These are phyloP conservation scores for Warburgia ugandensis DNA, from an alignment of 164 flowering plant genomes.

Conservation along the genomic window DNA sequence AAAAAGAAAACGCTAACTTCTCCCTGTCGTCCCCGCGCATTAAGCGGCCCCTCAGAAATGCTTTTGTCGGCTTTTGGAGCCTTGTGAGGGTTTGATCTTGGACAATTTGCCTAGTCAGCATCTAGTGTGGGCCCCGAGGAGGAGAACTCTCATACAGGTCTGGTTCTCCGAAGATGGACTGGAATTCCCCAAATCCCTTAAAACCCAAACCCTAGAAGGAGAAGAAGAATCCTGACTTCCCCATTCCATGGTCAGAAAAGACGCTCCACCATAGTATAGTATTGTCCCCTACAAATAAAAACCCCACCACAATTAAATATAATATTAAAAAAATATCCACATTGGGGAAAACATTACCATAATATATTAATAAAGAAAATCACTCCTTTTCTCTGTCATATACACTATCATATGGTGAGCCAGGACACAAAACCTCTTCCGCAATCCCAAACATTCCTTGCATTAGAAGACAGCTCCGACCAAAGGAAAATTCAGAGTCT, in stretches of 20 bases:
- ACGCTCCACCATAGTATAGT: background rate
- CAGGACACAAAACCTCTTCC: constrained; percentile 7
- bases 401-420: constrained; percentile 1
- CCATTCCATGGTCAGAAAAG: background rate
- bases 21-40: constrained; percentile 4
- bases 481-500: constrained; percentile 4
- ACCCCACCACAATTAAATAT: constrained; percentile 2
- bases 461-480: constrained; percentile 11
- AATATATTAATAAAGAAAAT: constrained; percentile 10
- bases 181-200: background rate
- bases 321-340: constrained; percentile 1
- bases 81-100: background rate
- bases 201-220: background rate
- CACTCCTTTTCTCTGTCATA: constrained; percentile 10
- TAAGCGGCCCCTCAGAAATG: constrained; percentile 11
- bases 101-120: background rate
- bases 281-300: background rate
- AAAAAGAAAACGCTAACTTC: constrained; percentile 6
- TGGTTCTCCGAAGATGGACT: background rate
- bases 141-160: background rate
- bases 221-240: background rate
- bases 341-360: background rate
- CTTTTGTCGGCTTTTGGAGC: constrained; percentile 22
- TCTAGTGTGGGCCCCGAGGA: background rate
- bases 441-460: constrained; percentile 18